These are phyloP conservation scores for Didymosphaeria variabile DNA, from an alignment of 2,329 filamentous ascomycete genomes.

Conservation along the genomic window DNA sequence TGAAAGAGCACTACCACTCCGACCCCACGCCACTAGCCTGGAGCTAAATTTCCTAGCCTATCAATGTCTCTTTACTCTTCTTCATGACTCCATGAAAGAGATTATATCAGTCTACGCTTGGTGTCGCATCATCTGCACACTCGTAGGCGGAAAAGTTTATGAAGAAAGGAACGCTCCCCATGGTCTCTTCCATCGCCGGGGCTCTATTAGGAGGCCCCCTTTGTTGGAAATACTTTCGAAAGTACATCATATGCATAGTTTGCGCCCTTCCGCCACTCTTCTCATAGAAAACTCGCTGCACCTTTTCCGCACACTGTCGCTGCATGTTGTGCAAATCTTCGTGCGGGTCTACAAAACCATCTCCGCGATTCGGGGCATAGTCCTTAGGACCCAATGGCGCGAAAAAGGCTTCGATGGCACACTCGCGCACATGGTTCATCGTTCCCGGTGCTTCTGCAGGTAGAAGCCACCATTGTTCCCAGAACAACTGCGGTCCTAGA, in stretches of 20 bases:
- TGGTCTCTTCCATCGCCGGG: not conserved
- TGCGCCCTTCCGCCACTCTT: constrained; percentile 3
- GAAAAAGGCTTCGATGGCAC: constrained; percentile 34
- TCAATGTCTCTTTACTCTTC: not conserved
- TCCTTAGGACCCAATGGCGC: constrained; percentile 5
- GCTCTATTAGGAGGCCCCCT: not conserved
- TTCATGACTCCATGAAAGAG: not conserved
- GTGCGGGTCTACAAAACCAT: constrained; percentile 31
- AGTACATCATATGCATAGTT: not conserved
- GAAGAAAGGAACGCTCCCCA: not conserved
- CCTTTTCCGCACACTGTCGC: constrained; percentile 27
- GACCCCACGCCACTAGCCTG: not conserved
- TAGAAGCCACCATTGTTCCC: constrained; percentile 43
- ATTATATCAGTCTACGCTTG: not conserved
- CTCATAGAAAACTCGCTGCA: constrained; percentile 35
- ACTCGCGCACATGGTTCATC: constrained; percentile 40
- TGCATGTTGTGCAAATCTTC: constrained; percentile 31
- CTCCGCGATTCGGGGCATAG: constrained; percentile 4
- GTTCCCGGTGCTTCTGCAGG: constrained; percentile 21
- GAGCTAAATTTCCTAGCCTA: not conserved
- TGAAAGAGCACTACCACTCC: not conserved
- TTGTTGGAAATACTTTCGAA: not conserved
- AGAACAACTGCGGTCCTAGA: constrained; percentile 42
- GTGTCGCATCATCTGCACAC: not conserved
- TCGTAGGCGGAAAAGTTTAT: not conserved